Evolutionary conservation across 148 eudicot genomes (phyloP).

Genomic region (Rhododendron kiyosumense): DNA sequence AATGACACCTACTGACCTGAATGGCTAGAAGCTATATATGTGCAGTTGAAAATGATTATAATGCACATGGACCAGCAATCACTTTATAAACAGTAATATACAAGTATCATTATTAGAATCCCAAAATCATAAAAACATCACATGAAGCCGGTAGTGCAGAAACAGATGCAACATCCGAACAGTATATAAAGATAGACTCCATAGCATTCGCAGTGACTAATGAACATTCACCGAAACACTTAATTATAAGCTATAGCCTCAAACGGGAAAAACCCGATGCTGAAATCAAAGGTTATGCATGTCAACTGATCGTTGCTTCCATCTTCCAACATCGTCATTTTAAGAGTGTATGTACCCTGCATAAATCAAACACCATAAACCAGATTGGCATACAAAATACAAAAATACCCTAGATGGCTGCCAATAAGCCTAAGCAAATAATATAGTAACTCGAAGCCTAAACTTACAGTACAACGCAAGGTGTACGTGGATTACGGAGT

Average conservation of each 20-base stretch:
- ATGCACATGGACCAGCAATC: background rate
- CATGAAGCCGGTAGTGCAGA: background rate
- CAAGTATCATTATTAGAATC: background rate
- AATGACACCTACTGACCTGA: background rate
- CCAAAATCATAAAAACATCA: background rate
- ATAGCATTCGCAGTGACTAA: background rate
- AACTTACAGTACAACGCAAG: background rate
- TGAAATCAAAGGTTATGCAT: constrained; percentile 70
- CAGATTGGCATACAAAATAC: background rate
- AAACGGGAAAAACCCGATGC: constrained; percentile 44
- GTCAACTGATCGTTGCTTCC: constrained; percentile 47
- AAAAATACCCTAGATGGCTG: background rate
- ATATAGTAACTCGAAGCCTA: background rate
- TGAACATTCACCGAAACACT: background rate
- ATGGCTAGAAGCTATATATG: background rate
- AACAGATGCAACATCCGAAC: background rate
- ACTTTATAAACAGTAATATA: background rate
- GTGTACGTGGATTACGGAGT: background rate
- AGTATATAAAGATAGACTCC: background rate
- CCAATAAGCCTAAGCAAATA: background rate
- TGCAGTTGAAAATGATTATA: background rate
- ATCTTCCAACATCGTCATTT: constrained; percentile 59
- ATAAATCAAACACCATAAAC: constrained; percentile 8
- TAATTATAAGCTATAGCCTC: constrained; percentile 30
- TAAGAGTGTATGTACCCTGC: constrained; percentile 74